Percentiles rank a stretch among this genome's conserved stretches.
These are phyloP conservation scores for Podospora pseudopauciseta DNA, from an alignment of 495 filamentous ascomycete species.

Conservation along the genomic window DNA sequence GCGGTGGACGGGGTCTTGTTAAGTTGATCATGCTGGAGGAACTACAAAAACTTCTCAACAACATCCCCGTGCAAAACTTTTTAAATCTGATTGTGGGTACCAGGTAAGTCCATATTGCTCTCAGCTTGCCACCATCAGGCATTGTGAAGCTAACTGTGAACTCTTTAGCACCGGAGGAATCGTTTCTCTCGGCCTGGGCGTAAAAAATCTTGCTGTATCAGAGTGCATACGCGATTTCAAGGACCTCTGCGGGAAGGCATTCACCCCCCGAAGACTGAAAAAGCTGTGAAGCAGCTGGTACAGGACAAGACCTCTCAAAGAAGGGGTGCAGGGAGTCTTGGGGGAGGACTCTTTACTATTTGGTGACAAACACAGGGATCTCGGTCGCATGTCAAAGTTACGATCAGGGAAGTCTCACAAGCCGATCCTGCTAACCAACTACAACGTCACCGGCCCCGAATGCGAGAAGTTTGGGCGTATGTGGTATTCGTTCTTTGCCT, in stretches of 20 bases:
- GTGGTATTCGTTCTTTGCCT: slow-evolving; percentile 4
- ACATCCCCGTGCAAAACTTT: slow-evolving; percentile 43
- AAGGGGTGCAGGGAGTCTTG: slow-evolving; percentile 33
- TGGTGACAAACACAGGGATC: slow-evolving; percentile 27
- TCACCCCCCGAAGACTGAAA: slow-evolving; percentile 37
- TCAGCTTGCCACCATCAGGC: slow-evolving; percentile 23
- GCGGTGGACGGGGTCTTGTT: slow-evolving; percentile 50
- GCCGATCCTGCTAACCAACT: slow-evolving; percentile 49
- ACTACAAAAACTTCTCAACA: slow-evolving; percentile 41
- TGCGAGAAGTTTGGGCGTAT: slow-evolving; percentile 4
- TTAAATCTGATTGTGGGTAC: slow-evolving; percentile 10
- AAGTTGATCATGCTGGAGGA: slow-evolving; percentile 43
- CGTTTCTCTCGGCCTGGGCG: slow-evolving; percentile 53
- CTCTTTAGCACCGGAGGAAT: slow-evolving; percentile 51
- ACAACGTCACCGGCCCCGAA: slow-evolving; percentile 34
- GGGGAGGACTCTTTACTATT: slow-evolving; percentile 36
- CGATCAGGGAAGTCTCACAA: slow-evolving; percentile 36
- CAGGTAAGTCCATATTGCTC: slow-evolving; percentile 26
- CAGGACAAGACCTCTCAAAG: slow-evolving; percentile 38
- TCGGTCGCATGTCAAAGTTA: slow-evolving; percentile 35
- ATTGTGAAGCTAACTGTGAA: not conserved
- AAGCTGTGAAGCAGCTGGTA: slow-evolving; percentile 38
- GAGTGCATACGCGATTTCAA: slow-evolving; percentile 43
- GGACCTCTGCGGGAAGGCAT: slow-evolving; percentile 41
- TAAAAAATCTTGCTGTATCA: slow-evolving; percentile 45